A percentile compares a stretch with the other conserved stretches of the same genome.
phyloP scores from a whole-genome alignment of 1,284 basidiomycete genomes.

The Microbotryomycetes sp. region DNA sequence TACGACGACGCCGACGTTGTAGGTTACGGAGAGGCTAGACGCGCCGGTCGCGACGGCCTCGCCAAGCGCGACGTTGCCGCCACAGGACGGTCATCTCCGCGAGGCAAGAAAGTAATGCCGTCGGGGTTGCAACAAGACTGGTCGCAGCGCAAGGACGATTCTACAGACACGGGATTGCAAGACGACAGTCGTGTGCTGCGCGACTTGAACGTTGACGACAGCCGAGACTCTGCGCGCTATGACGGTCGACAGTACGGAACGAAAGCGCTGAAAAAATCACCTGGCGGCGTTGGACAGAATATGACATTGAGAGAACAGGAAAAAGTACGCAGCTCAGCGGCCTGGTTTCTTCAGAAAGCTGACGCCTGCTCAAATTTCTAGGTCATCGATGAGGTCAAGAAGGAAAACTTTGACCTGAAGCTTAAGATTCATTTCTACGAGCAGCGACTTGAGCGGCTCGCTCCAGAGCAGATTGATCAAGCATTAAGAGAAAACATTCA shows the following conservation, averaged over 20 bases:
- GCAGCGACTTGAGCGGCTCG: slow-evolving; percentile 70
- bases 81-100: no score
- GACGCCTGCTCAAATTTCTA: slow-evolving; percentile 38
- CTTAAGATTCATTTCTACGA: slow-evolving; percentile 88
- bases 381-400: slow-evolving; percentile 89
- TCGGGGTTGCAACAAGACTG: no score
- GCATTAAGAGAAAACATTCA: slow-evolving; percentile 89
- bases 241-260: neutral
- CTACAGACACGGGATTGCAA: no score
- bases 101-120: no score
- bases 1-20: neutral
- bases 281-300: slow-evolving; percentile 36
- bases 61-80: neutral
- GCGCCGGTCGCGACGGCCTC: neutral
- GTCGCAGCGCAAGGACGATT: no score
- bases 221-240: neutral
- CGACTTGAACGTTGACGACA: slow-evolving; percentile 1
- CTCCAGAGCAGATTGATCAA: slow-evolving; percentile 83
- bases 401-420: slow-evolving; percentile 91
- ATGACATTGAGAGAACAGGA: slow-evolving; percentile 87
- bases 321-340: no score
- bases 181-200: no score
- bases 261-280: neutral
- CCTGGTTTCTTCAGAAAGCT: slow-evolving; percentile 31
- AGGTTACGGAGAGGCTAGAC: neutral